A percentile compares a stretch with the other conserved stretches of the same genome.
phyloP scores from a whole-genome alignment of 78 protist genomes.

The Guillardia theta region DNA sequence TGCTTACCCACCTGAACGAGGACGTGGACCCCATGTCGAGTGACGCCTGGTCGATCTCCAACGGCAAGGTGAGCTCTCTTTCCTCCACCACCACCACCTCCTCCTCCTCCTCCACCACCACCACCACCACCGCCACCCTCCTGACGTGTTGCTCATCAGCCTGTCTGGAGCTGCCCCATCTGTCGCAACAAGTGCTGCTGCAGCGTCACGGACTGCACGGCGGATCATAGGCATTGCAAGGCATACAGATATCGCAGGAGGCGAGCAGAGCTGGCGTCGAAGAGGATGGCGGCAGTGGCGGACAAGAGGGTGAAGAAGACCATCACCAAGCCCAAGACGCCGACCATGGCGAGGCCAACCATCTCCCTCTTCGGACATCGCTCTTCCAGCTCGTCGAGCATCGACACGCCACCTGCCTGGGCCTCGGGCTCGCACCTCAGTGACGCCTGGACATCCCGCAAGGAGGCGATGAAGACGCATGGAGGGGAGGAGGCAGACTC shows the following conservation, averaged over 20 bases:
- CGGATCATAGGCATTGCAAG: slow-evolving; percentile 15
- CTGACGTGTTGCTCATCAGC: not conserved
- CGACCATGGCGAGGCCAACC: not conserved
- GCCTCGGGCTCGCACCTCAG: not conserved
- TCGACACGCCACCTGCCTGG: not conserved
- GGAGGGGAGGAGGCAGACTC: not conserved
- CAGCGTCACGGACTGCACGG: not conserved
- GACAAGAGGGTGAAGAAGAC: not conserved
- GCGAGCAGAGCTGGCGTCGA: slow-evolving; percentile 15
- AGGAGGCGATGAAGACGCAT: too few species aligned
- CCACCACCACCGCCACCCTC: too few species aligned
- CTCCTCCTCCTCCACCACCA: too few species aligned
- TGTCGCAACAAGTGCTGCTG: slow-evolving; percentile 35
- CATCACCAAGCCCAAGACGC: not conserved
- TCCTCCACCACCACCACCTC: not conserved
- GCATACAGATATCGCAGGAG: slow-evolving; percentile 5
- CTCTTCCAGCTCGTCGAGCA: not conserved
- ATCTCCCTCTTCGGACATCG: not conserved
- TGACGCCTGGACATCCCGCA: not conserved
- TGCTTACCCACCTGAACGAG: not conserved
- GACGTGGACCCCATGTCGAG: slow-evolving; percentile 33
- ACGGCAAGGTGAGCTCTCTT: not conserved
- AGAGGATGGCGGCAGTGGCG: not conserved
- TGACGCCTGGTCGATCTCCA: not conserved
- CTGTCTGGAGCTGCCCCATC: not conserved